These are phyloP conservation scores for Cystofilobasidium capitatum DNA, from an alignment of 768 basidiomycete genomes.

Conservation along the genomic window DNA sequence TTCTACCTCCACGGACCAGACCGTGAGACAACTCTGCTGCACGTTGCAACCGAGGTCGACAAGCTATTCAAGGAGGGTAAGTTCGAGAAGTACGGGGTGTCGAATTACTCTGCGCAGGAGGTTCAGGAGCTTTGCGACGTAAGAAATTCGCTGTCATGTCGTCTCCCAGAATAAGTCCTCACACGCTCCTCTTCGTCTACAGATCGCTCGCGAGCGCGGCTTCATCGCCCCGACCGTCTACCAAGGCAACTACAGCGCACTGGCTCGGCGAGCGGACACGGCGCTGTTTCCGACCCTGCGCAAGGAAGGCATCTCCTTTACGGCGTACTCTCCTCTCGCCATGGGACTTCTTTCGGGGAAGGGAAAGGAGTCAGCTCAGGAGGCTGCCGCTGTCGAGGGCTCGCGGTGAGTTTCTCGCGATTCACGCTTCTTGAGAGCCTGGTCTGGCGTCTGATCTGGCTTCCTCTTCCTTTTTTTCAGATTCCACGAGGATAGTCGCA, in stretches of 20 bases:
- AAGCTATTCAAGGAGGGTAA: conserved; percentile 13
- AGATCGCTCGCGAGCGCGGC: background rate
- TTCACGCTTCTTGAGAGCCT: background rate
- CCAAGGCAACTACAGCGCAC: conserved; percentile 19
- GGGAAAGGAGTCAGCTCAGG: background rate
- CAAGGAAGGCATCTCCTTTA: conserved; percentile 12
- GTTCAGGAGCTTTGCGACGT: background rate
- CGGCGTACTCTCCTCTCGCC: conserved; percentile 15
- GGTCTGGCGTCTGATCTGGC: background rate
- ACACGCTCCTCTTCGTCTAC: background rate
- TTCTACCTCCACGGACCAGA: conserved; percentile 16
- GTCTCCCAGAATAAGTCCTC: background rate
- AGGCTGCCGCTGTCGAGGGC: background rate
- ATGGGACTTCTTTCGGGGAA: conserved; percentile 8
- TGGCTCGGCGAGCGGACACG: conserved; percentile 6
- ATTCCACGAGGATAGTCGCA: background rate
- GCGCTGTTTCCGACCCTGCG: conserved; percentile 15
- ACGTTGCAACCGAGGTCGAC: conserved; percentile 1
- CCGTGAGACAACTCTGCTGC: background rate
- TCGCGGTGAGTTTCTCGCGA: background rate
- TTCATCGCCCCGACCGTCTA: conserved; percentile 15
- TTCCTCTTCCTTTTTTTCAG: background rate
- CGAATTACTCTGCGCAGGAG: conserved; percentile 1
- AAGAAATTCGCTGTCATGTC: background rate
- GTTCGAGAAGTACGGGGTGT: conserved; percentile 5